Conservation (phyloP, 805 yeast species). For the Scheffersomyces ergatensis region DNA sequence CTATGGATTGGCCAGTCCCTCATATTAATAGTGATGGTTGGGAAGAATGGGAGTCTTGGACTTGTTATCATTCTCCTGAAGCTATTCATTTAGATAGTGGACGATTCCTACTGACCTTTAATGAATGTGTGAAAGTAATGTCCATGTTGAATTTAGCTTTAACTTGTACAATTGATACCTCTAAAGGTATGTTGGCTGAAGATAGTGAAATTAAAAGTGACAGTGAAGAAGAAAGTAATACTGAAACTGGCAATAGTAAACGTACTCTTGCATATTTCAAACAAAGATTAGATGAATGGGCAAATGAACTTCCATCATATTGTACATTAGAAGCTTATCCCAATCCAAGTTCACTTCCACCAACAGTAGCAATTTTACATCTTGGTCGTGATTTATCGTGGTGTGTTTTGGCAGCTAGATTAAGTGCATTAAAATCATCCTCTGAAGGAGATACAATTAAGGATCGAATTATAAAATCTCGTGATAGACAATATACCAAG, state of each 20-base stretch:
- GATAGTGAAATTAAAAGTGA: slow-evolving; percentile 1
- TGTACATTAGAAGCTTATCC: slow-evolving; percentile 10
- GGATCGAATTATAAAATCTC: slow-evolving; percentile 6
- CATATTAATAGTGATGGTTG: slow-evolving; percentile 18
- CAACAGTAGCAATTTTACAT: slow-evolving; percentile 15
- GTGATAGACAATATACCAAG: slow-evolving; percentile 12
- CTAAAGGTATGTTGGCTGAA: slow-evolving; percentile 6
- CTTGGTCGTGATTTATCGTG: slow-evolving; percentile 12
- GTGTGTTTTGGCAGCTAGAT: slow-evolving; percentile 16
- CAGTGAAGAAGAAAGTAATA: background rate
- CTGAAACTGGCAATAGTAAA: background rate
- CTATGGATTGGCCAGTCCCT: slow-evolving; percentile 22
- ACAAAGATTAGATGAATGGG: slow-evolving; percentile 7
- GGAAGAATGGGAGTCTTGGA: slow-evolving; percentile 27
- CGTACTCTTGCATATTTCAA: slow-evolving; percentile 11
- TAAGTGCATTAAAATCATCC: slow-evolving; percentile 6
- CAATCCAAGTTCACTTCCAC: slow-evolving; percentile 7
- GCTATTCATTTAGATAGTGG: slow-evolving; percentile 15
- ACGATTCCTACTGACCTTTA: slow-evolving; percentile 17
- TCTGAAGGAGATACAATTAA: slow-evolving; percentile 1
- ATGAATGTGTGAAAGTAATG: slow-evolving; percentile 13
- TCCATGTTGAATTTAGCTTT: slow-evolving; percentile 17
- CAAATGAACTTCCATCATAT: slow-evolving; percentile 10
- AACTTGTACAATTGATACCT: slow-evolving; percentile 17
- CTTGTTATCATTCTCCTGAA: slow-evolving; percentile 5